These are phyloP conservation scores for Penicillium nordicum DNA, from an alignment of 2,329 filamentous ascomycete genomes.

Conservation along the genomic window DNA sequence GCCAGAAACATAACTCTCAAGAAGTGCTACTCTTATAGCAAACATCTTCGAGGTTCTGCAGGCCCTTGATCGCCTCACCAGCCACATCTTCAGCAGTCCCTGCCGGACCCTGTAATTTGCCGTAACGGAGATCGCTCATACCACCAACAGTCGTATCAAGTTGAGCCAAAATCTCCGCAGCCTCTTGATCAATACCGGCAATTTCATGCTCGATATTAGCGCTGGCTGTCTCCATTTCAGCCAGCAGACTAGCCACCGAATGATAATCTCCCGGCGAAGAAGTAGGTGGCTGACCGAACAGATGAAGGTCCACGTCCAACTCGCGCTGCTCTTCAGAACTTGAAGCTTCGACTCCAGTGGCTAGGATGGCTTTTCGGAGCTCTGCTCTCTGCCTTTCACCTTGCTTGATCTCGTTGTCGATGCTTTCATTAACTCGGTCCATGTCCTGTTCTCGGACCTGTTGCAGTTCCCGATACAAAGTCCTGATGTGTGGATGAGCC, in stretches of 20 bases:
- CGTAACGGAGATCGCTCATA: conserved; percentile 79
- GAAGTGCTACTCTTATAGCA: conserved; percentile 47
- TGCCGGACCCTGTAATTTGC: conserved; percentile 56
- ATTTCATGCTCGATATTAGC: conserved; percentile 67
- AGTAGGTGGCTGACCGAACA: conserved; percentile 53
- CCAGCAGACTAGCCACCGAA: conserved; percentile 61
- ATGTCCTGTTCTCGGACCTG: conserved; percentile 66
- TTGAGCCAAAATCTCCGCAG: conserved; percentile 56
- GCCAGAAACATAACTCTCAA: neutral
- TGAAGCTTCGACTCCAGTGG: conserved; percentile 34
- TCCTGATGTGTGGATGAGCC: conserved; percentile 63
- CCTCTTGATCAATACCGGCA: conserved; percentile 61
- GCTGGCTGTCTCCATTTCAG: conserved; percentile 66
- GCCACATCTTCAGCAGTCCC: conserved; percentile 59
- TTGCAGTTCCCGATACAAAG: conserved; percentile 76
- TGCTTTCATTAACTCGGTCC: conserved; percentile 61
- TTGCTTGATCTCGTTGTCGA: conserved; percentile 37
- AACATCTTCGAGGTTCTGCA: conserved; percentile 61
- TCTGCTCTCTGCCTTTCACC: conserved; percentile 40
- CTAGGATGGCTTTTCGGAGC: conserved; percentile 32
- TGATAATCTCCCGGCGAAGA: conserved; percentile 50
- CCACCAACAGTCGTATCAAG: conserved; percentile 66
- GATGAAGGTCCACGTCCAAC: conserved; percentile 51
- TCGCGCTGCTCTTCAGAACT: conserved; percentile 36
- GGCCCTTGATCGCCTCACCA: conserved; percentile 64